These are phyloP conservation scores for Abortiporus biennis DNA, from an alignment of 1,284 basidiomycete species.

Conservation along the genomic window DNA sequence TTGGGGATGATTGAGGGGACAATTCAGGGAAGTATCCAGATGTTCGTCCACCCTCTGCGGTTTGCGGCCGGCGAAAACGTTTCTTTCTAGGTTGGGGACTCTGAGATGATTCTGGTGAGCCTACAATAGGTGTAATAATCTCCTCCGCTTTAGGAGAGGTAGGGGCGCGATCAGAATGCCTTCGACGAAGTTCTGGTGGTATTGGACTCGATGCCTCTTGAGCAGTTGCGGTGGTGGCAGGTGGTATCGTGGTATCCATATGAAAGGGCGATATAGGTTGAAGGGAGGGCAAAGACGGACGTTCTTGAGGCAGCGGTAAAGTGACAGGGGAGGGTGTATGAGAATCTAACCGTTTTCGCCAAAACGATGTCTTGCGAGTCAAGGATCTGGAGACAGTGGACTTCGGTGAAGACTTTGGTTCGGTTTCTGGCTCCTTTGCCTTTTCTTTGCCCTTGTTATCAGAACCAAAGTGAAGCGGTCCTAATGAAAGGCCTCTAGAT, in stretches of 20 bases:
- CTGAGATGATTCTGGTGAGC: slow-evolving; percentile 9
- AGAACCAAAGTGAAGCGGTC: slow-evolving; percentile 33
- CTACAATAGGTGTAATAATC: slow-evolving; percentile 5
- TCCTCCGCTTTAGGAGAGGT: slow-evolving; percentile 14
- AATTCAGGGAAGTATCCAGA: slow-evolving; percentile 6
- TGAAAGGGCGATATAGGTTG: slow-evolving; percentile 49
- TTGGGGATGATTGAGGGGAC: slow-evolving; percentile 12
- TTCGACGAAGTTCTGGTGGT: slow-evolving; percentile 38
- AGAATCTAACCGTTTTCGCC: slow-evolving; percentile 35
- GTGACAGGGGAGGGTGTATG: slow-evolving; percentile 19
- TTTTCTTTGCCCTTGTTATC: slow-evolving; percentile 38
- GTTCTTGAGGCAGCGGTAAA: slow-evolving; percentile 14
- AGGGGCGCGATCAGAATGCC: slow-evolving; percentile 39
- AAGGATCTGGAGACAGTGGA: slow-evolving; percentile 29
- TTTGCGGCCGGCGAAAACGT: slow-evolving; percentile 17
- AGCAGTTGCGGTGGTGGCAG: slow-evolving; percentile 22
- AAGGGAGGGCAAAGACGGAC: slow-evolving; percentile 38
- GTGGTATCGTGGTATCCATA: slow-evolving; percentile 27
- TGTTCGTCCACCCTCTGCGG: slow-evolving; percentile 15
- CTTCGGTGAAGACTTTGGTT: slow-evolving; percentile 10
- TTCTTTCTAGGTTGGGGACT: slow-evolving; percentile 12
- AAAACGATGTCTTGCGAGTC: slow-evolving; percentile 50
- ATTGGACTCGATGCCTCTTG: slow-evolving; percentile 22
- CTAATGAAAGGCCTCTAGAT: slow-evolving; percentile 36
- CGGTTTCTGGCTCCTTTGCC: slow-evolving; percentile 18